A percentile compares a stretch with the other conserved stretches of the same genome.
phyloP scores from a whole-genome alignment of 352 stramenopile species.

The Aphanomyces cochlioides region DNA sequence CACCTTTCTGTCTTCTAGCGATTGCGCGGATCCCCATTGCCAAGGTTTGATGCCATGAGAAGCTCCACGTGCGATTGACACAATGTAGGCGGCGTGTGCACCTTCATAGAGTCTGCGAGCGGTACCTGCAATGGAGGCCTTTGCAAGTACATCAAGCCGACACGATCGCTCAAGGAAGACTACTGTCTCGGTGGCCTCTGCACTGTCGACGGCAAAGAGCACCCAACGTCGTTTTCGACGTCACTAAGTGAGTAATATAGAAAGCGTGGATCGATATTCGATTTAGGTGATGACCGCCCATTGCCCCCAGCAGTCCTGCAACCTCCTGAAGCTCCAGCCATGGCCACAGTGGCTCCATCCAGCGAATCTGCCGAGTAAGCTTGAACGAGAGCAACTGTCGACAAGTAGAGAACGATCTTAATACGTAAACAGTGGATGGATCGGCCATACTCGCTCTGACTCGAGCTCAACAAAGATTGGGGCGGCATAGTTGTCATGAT shows the following conservation, averaged over 20 bases:
- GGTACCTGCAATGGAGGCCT: conserved; percentile 46
- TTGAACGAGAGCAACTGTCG: too few species aligned
- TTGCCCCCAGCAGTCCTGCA: not conserved
- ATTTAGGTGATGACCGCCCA: not conserved
- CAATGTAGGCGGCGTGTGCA: conserved; percentile 39
- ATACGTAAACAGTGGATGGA: conserved; percentile 65
- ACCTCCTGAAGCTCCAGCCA: not conserved
- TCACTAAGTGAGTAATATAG: conserved; percentile 46
- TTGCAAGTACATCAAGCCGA: conserved; percentile 51
- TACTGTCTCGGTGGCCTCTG: conserved; percentile 58
- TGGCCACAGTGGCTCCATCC: too few species aligned
- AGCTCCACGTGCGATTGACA: not conserved
- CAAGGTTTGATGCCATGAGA: conserved; percentile 30
- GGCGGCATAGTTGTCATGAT: conserved; percentile 42
- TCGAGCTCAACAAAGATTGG: conserved; percentile 54
- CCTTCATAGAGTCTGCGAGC: conserved; percentile 44
- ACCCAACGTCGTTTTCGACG: conserved; percentile 41
- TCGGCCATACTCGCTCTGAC: conserved; percentile 69
- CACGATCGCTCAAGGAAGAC: conserved; percentile 43
- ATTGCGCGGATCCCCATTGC: conserved; percentile 48
- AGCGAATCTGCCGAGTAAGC: too few species aligned
- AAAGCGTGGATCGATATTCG: not conserved
- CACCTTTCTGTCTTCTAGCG: conserved; percentile 32
- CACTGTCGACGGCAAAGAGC: conserved; percentile 42
- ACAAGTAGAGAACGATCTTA: conserved; percentile 29